phyloP scores from a whole-genome alignment of 2,329 filamentous ascomycete genomes.

The Coniochaeta sp. region DNA sequence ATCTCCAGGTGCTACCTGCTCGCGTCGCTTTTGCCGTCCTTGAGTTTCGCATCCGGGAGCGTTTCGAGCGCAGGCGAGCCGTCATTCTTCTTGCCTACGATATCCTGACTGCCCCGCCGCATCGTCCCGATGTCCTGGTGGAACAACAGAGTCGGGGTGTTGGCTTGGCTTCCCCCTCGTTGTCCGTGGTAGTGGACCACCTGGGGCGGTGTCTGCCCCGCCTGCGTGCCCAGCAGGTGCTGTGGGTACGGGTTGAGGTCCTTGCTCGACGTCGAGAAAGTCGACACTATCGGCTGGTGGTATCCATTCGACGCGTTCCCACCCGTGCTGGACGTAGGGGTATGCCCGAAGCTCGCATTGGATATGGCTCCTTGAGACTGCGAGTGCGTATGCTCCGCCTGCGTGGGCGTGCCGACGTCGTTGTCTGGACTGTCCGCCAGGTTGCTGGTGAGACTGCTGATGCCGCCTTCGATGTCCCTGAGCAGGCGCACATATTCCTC shows the following conservation, averaged over 20 bases:
- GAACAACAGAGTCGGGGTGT: conserved; percentile 51
- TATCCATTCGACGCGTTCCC: conserved; percentile 49
- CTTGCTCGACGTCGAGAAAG: conserved; percentile 63
- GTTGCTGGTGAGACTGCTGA: conserved; percentile 63
- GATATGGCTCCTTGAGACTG: background rate
- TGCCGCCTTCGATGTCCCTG: conserved; percentile 86
- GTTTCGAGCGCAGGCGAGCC: conserved; percentile 30
- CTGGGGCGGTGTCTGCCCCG: conserved; percentile 55
- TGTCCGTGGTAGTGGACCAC: conserved; percentile 62
- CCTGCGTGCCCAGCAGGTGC: conserved; percentile 53
- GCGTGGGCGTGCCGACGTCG: conserved; percentile 53
- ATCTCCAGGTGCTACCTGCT: background rate
- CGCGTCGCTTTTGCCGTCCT: conserved; percentile 11
- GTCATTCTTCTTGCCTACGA: conserved; percentile 23
- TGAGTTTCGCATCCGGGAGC: conserved; percentile 24
- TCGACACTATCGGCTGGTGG: conserved; percentile 59
- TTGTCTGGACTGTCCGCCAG: conserved; percentile 45
- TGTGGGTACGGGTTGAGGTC: conserved; percentile 62
- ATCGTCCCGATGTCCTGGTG: conserved; percentile 39
- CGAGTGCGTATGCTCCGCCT: conserved; percentile 43
- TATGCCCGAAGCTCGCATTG: conserved; percentile 23
- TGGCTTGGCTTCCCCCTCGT: conserved; percentile 58
- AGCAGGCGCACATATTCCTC: conserved; percentile 93
- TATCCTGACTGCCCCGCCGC: conserved; percentile 42
- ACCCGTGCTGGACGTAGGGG: conserved; percentile 22